Percentiles rank a stretch among this genome's conserved stretches.
phyloP scores from a whole-genome alignment of 2,329 filamentous ascomycete genomes.

The Aspergillus ibericus region DNA sequence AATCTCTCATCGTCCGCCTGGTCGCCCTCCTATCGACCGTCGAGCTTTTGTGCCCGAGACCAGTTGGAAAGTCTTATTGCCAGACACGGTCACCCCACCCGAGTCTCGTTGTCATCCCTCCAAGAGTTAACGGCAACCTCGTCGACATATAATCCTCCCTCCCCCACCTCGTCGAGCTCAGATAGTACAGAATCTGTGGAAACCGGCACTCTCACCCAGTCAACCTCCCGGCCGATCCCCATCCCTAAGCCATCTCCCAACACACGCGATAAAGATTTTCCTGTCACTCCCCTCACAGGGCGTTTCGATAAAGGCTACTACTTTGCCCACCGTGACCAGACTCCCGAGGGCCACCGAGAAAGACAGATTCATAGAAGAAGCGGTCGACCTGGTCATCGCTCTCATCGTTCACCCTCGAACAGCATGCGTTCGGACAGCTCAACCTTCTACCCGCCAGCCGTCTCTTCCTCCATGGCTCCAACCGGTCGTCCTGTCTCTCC shows the following conservation, averaged over 20 bases:
- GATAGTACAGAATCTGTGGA: slow-evolving; percentile 27
- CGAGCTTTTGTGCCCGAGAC: slow-evolving; percentile 29
- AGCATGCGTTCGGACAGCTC: slow-evolving; percentile 37
- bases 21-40: slow-evolving; percentile 27
- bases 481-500: slow-evolving; percentile 35
- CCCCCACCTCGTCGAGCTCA: slow-evolving; percentile 27
- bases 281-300: slow-evolving; percentile 40
- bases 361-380: slow-evolving; percentile 15
- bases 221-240: slow-evolving; percentile 36
- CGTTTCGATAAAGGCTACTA: slow-evolving; percentile 39
- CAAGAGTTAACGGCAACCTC: slow-evolving; percentile 39
- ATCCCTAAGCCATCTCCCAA: slow-evolving; percentile 31
- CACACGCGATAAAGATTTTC: slow-evolving; percentile 33
- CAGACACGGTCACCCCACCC: slow-evolving; percentile 41
- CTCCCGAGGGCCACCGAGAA: slow-evolving; percentile 19
- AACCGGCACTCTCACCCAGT: slow-evolving; percentile 28
- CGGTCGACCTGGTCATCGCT: slow-evolving; percentile 16
- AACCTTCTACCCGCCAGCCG: slow-evolving; percentile 32
- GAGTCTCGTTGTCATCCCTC: slow-evolving; percentile 39
- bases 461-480: slow-evolving; percentile 36
- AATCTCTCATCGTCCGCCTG: slow-evolving; percentile 24
- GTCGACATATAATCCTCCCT: slow-evolving; percentile 38
- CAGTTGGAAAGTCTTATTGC: slow-evolving; percentile 40
- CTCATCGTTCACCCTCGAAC: slow-evolving; percentile 11
- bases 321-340: slow-evolving; percentile 33